These are phyloP conservation scores for Scutellaria galericulata DNA, from an alignment of 257 asterid genomes.

Conservation along the genomic window DNA sequence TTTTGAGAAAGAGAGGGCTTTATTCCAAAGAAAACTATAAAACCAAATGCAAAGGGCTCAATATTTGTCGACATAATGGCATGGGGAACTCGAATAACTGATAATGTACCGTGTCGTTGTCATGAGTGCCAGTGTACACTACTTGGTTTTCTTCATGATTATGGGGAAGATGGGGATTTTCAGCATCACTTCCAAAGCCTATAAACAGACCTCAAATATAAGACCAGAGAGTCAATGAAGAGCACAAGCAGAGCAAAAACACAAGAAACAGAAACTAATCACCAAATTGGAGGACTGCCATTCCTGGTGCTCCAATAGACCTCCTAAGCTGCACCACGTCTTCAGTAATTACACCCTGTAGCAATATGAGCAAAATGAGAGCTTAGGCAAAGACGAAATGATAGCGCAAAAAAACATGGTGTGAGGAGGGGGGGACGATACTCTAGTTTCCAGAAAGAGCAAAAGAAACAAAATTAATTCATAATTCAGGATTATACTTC, in stretches of 20 bases:
- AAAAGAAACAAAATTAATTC: constrained; percentile 5
- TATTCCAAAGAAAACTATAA: constrained; percentile 7
- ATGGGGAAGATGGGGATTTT: constrained; percentile 94
- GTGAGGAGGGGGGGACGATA: neutral
- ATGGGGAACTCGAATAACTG: constrained; percentile 22
- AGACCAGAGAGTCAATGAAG: constrained; percentile 30
- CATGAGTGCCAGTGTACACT: constrained; percentile 98
- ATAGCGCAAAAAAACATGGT: constrained; percentile 14
- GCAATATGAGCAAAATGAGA: constrained; percentile 31
- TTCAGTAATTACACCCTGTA: constrained; percentile 91
- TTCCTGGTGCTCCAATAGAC: constrained; percentile 95
- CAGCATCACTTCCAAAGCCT: constrained; percentile 98
- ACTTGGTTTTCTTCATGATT: constrained; percentile 95
- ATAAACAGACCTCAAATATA: constrained; percentile 33
- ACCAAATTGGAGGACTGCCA: constrained; percentile 99
- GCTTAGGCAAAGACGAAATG: neutral
- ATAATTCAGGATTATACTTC: neutral
- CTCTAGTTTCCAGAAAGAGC: neutral
- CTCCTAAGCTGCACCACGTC: constrained; percentile 91
- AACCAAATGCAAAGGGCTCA: constrained; percentile 14
- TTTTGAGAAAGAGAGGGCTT: neutral
- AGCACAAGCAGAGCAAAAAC: constrained; percentile 21
- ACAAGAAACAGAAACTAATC: constrained; percentile 33
- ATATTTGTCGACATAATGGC: neutral
- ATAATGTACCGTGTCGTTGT: constrained; percentile 86